These are phyloP conservation scores for Wickerhamiella siamensis DNA, from an alignment of 805 yeast species.

Conservation along the genomic window DNA sequence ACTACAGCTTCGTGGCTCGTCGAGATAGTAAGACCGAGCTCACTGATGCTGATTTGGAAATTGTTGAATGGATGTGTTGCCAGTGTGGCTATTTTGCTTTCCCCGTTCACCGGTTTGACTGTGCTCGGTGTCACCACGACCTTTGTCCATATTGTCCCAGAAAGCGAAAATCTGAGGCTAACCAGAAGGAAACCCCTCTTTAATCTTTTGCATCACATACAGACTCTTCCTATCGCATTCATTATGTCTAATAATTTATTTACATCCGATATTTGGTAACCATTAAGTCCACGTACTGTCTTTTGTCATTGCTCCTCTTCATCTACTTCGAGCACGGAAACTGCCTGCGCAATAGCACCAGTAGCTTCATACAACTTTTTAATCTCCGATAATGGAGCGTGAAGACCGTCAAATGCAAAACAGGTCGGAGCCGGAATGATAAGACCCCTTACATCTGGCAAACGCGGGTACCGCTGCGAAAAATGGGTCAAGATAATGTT, in stretches of 20 bases:
- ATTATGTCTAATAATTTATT: background rate
- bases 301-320: too few species aligned
- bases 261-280: too few species aligned
- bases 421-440: conserved; percentile 21
- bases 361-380: conserved; percentile 21
- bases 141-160: conserved; percentile 24
- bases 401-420: conserved; percentile 57
- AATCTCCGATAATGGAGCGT: conserved; percentile 33
- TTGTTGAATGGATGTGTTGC: conserved; percentile 26
- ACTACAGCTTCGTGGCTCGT: too few species aligned
- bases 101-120: conserved; percentile 20
- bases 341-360: conserved; percentile 14
- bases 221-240: too few species aligned
- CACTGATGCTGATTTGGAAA: conserved; percentile 3
- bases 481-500: conserved; percentile 77
- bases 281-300: too few species aligned
- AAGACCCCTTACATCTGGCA: conserved; percentile 25
- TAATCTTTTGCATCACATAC: too few species aligned
- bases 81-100: conserved; percentile 23
- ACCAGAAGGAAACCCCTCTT: too few species aligned
- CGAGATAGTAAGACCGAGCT: background rate
- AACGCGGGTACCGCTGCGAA: conserved; percentile 69
- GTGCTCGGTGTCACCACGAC: conserved; percentile 21
- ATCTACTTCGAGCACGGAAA: conserved; percentile 10
- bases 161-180: conserved; percentile 14